phyloP scores from a whole-genome alignment of 306 rosid genomes.

The Luffa acutangula region DNA sequence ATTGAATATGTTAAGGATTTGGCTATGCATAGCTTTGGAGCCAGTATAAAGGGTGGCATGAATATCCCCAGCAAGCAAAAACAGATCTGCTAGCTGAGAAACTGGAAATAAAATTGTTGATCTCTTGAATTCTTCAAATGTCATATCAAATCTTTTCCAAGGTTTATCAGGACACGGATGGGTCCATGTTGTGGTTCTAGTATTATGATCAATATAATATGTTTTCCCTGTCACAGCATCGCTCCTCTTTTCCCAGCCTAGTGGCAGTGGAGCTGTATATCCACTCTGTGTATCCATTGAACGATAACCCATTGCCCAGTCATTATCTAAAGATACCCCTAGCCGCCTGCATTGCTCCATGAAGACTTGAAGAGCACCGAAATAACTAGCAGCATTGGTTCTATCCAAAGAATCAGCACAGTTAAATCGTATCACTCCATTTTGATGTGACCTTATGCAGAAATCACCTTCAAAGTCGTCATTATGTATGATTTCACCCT shows the following conservation, averaged over 20 bases:
- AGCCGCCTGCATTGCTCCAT: slow-evolving; percentile 98
- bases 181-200: slow-evolving; percentile 94
- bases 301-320: slow-evolving; percentile 56
- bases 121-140: slow-evolving; percentile 89
- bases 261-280: slow-evolving; percentile 89
- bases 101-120: slow-evolving; percentile 87
- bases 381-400: slow-evolving; percentile 98
- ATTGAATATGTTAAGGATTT: slow-evolving; percentile 89
- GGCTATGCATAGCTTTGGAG: slow-evolving; percentile 99
- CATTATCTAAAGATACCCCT: slow-evolving; percentile 83
- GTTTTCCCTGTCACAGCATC: slow-evolving; percentile 91
- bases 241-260: slow-evolving; percentile 97
- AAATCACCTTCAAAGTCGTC: slow-evolving; percentile 74
- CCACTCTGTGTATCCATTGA: slow-evolving; percentile 51
- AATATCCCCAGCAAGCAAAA: slow-evolving; percentile 96
- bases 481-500: slow-evolving; percentile 68
- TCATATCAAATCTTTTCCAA: slow-evolving; percentile 98
- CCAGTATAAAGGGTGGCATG: slow-evolving; percentile 98
- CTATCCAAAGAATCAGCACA: slow-evolving; percentile 99
- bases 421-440: slow-evolving; percentile 86
- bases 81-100: slow-evolving; percentile 82
- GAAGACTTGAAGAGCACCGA: slow-evolving; percentile 91
- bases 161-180: slow-evolving; percentile 99
- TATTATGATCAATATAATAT: slow-evolving; percentile 86
- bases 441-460: slow-evolving; percentile 90